Conservation (phyloP, 2,329 filamentous ascomycete species). For the Colletotrichum acutatum region DNA sequence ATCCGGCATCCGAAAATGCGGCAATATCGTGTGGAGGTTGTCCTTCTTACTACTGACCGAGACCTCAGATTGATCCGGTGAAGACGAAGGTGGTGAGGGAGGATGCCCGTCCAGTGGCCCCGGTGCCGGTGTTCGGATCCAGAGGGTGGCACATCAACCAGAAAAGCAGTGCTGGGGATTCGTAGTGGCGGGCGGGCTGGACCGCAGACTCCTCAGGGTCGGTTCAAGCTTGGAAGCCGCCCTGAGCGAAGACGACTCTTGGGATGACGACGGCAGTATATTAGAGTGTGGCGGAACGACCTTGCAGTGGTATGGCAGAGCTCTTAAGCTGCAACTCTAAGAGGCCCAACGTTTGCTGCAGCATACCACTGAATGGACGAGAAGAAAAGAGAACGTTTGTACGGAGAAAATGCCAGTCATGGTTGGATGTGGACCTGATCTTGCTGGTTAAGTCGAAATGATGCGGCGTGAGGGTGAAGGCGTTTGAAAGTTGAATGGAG, state of each 20-base stretch:
- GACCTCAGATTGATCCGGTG: not conserved
- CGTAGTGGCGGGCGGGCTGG: constrained; percentile 11
- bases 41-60: not conserved
- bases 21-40: not conserved
- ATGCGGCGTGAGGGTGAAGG: not conserved
- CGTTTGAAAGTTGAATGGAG: not conserved
- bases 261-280: constrained; percentile 1
- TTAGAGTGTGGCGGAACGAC: not conserved
- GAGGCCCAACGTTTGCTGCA: not conserved
- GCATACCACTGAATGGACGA: not conserved
- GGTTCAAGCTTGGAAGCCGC: not conserved
- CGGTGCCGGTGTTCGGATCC: not conserved
- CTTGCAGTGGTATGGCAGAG: not conserved
- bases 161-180: constrained; percentile 4
- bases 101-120: constrained; percentile 1
- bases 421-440: not conserved
- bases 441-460: not conserved
- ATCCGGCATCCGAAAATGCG: not conserved
- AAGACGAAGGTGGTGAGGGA: constrained; percentile 7
- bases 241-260: not conserved
- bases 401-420: not conserved
- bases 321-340: not conserved
- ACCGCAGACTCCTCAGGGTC: not conserved
- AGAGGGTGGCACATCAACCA: constrained; percentile 1
- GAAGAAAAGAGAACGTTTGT: not conserved